A percentile compares a stretch with the other conserved stretches of the same genome.
Evolutionary conservation across 305 asterid species (phyloP).

Genomic region (Fraxinus baroniana): DNA sequence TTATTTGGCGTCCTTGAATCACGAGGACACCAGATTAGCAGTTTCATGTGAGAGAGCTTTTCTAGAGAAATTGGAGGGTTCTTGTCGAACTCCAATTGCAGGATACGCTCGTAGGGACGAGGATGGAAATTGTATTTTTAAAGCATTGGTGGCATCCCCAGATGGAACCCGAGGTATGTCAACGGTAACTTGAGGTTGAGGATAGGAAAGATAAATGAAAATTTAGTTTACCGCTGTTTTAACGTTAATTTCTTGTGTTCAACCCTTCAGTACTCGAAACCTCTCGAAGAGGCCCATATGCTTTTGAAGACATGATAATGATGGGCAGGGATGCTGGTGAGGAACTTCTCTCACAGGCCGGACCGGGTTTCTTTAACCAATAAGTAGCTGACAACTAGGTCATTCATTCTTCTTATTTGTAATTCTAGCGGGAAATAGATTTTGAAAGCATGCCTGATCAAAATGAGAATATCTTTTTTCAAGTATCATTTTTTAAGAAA

Average conservation of each 20-base stretch:
- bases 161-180: constrained; percentile 57
- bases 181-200: neutral
- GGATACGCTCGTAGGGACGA: constrained; percentile 75
- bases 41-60: constrained; percentile 86
- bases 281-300: constrained; percentile 69
- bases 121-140: constrained; percentile 73
- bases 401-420: constrained; percentile 13
- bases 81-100: constrained; percentile 93
- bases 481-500: neutral
- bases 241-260: neutral
- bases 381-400: constrained; percentile 24
- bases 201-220: neutral
- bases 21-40: constrained; percentile 91
- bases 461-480: neutral
- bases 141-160: constrained; percentile 88
- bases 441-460: constrained; percentile 7
- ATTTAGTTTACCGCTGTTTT: neutral
- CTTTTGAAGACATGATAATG: constrained; percentile 68
- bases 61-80: constrained; percentile 74
- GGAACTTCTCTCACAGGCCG: constrained; percentile 82
- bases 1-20: constrained; percentile 67
- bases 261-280: constrained; percentile 64
- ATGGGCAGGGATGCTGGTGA: constrained; percentile 93
- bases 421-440: constrained; percentile 21
- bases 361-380: constrained; percentile 70